Conservation (phyloP, 2,329 filamentous ascomycete species). For the Alternaria ethzedia region DNA sequence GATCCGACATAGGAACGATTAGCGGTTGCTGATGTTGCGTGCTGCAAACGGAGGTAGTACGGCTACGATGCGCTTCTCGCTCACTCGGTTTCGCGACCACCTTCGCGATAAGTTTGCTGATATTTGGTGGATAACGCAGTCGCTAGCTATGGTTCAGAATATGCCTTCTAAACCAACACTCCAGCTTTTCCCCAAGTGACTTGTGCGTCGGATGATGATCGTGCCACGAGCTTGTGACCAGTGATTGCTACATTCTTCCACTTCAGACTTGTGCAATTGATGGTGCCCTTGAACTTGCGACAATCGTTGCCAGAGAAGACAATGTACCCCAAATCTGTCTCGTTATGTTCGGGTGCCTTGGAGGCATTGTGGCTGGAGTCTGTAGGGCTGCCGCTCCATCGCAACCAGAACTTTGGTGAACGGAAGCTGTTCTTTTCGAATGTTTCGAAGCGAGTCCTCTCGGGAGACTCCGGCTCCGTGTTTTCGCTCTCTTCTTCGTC, state of each 20-base stretch:
- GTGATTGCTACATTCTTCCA: slow-evolving; percentile 29
- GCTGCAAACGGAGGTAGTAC: background rate
- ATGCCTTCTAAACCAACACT: background rate
- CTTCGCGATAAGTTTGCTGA: background rate
- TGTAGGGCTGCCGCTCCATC: slow-evolving; percentile 23
- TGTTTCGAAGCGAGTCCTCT: slow-evolving; percentile 20
- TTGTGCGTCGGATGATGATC: slow-evolving; percentile 24
- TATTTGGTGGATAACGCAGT: background rate
- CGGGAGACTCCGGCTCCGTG: slow-evolving; percentile 6
- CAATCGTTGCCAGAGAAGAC: slow-evolving; percentile 30
- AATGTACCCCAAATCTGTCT: slow-evolving; percentile 28
- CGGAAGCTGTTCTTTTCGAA: slow-evolving; percentile 39
- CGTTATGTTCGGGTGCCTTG: background rate
- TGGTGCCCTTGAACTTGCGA: slow-evolving; percentile 32
- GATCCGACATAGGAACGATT: background rate
- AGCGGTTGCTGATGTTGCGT: background rate
- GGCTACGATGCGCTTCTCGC: background rate
- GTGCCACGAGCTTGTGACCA: slow-evolving; percentile 23
- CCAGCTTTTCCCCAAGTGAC: slow-evolving; percentile 16
- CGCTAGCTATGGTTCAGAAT: background rate
- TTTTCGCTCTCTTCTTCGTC: background rate
- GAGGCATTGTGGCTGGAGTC: background rate
- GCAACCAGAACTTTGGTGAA: slow-evolving; percentile 35
- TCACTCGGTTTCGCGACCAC: background rate
- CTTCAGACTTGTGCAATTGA: slow-evolving; percentile 22